phyloP scores from a whole-genome alignment of 2,329 filamentous ascomycete genomes.

The Fusarium liriodendri region DNA sequence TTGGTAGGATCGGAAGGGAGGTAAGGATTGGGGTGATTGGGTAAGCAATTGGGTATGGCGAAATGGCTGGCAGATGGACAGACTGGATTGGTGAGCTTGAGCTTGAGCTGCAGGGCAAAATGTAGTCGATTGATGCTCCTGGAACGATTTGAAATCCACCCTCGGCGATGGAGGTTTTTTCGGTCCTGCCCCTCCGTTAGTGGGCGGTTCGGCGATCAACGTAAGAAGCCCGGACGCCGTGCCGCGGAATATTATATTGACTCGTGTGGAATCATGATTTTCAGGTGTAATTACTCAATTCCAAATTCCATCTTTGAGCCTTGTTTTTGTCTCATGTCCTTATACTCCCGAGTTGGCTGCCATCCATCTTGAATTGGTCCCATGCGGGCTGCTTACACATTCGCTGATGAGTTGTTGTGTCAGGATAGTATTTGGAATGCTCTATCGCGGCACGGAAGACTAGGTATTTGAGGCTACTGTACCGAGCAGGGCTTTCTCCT shows the following conservation, averaged over 20 bases:
- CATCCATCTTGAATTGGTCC: not conserved
- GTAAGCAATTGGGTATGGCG: constrained; percentile 35
- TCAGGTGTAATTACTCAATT: not conserved
- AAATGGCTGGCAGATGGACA: not conserved
- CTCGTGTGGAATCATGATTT: constrained; percentile 24
- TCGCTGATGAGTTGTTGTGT: not conserved
- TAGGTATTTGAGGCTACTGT: not conserved
- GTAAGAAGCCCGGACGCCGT: not conserved
- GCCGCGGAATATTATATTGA: not conserved
- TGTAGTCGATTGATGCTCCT: not conserved
- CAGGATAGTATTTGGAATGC: not conserved
- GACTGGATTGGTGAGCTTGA: constrained; percentile 15
- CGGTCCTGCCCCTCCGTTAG: constrained; percentile 27
- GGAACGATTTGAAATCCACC: constrained; percentile 43
- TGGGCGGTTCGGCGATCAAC: constrained; percentile 3
- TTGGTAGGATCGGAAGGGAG: constrained; percentile 13
- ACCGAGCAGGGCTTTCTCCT: not conserved
- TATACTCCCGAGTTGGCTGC: not conserved
- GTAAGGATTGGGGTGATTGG: constrained; percentile 30
- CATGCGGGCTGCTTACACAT: constrained; percentile 9
- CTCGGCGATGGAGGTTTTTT: constrained; percentile 32
- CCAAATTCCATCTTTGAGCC: not conserved
- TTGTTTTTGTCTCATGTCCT: not conserved
- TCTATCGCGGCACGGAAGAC: not conserved
- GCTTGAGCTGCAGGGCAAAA: constrained; percentile 23